Base-by-base conservation (phyloP, 441 rosid species). In the Dalechampia spathulata region DNA sequence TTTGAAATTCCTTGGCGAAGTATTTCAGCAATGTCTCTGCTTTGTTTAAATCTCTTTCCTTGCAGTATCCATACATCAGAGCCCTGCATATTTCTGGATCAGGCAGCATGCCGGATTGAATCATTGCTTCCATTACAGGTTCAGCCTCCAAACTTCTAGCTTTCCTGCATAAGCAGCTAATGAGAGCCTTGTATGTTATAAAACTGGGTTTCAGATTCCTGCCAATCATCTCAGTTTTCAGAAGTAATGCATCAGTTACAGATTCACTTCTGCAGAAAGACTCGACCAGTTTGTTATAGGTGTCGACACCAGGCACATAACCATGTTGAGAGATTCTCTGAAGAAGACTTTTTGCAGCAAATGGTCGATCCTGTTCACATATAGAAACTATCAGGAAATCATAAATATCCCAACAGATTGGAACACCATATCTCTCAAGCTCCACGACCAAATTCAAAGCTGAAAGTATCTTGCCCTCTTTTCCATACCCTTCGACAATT, bases 401-500 rank as follows among this genome's bases (percentile, higher is more conserved):
- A 58, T 77, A 83, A 57, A 82, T 62, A 60, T 72, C 77, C 20
- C 34, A 46, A 15, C 92, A 64, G 45, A 88, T 28, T 0, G 69
- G 56, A 60, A 83, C 68, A 67, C 71, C 72, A 39, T 79, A 71
- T 74, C 72, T 83, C 67, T 59, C 74, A 61, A 88, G 80, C 79
- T 86, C 93, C 30, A 75, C 87, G 25, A 73, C 71, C 68, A 81
- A 81, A 70, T 86, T 88, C 65, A 88, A 69, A 60, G 96, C 93
- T 7, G 96, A 79, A 49, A 78, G 66, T 70, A 88, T 67, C 59
- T 66, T 70, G 9, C 86, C 83, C 67, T 64, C 71, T 64, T 74
- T 78, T 20, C 48, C 69, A 47, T 78, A 77, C 39, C 91, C 93
- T 74, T 79, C 82, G 1, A 86, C 67, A 38, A 88, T 61, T 56